These are phyloP conservation scores for Leonotis leonurus DNA, from an alignment of 257 asterid species.

Conservation along the genomic window DNA sequence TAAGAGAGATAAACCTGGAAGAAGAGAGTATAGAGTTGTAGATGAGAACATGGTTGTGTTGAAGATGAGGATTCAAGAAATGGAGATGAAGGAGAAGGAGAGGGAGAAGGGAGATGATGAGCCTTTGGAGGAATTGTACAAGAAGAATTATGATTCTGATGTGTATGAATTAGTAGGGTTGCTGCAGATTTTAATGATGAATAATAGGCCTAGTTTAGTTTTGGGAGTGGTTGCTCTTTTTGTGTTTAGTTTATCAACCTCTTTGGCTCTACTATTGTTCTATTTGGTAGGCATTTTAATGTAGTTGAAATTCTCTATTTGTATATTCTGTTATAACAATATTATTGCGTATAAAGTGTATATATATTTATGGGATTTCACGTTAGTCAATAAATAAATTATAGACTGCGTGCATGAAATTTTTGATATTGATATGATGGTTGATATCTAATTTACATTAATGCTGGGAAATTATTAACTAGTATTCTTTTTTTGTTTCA, in stretches of 20 bases:
- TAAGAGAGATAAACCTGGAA: too few species aligned
- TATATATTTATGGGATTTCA: too few species aligned
- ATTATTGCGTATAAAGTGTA: too few species aligned
- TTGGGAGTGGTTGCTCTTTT: constrained; percentile 25
- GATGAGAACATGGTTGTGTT: constrained; percentile 30
- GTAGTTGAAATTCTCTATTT: too few species aligned
- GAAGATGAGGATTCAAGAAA: constrained; percentile 24
- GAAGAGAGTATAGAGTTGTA: constrained; percentile 15
- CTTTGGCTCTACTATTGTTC: constrained; percentile 14
- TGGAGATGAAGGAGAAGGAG: background rate
- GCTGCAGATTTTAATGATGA: constrained; percentile 34
- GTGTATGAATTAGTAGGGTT: constrained; percentile 33
- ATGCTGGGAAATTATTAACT: too few species aligned
- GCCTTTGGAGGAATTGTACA: constrained; percentile 4
- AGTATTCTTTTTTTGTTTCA: too few species aligned
- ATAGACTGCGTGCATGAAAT: too few species aligned
- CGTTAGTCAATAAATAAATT: too few species aligned
- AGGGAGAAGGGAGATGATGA: constrained; percentile 18
- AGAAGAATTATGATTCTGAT: constrained; percentile 20
- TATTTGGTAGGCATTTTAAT: too few species aligned
- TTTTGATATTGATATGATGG: too few species aligned
- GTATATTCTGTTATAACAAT: too few species aligned
- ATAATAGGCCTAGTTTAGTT: constrained; percentile 33
- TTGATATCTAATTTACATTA: too few species aligned
- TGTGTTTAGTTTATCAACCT: constrained; percentile 22